phyloP scores from a whole-genome alignment of 1,139 yeast species.

The Zygosaccharomyces pseudobailii region DNA sequence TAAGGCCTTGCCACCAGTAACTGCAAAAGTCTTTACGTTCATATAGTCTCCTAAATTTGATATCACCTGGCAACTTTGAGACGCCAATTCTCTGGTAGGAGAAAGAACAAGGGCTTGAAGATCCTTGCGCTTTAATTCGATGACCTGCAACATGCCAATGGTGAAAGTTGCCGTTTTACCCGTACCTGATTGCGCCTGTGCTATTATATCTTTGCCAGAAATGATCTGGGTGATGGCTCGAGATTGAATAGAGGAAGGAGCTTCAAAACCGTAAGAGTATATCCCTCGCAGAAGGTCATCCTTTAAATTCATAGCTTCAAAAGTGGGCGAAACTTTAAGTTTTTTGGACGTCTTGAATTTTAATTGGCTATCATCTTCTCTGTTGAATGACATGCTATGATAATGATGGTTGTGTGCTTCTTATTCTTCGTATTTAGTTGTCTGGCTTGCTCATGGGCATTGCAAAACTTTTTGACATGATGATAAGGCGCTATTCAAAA shows the following conservation, averaged over 20 bases:
- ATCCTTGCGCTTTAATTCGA: slow-evolving; percentile 63
- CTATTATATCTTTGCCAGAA: slow-evolving; percentile 85
- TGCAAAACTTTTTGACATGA: slow-evolving; percentile 9
- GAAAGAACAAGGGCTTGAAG: slow-evolving; percentile 78
- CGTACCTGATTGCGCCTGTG: slow-evolving; percentile 98
- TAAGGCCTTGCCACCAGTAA: slow-evolving; percentile 87
- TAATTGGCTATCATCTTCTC: slow-evolving; percentile 52
- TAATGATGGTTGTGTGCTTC: background rate
- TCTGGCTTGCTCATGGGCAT: no score
- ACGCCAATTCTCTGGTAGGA: slow-evolving; percentile 94
- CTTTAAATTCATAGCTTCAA: slow-evolving; percentile 75
- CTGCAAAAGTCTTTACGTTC: slow-evolving; percentile 80
- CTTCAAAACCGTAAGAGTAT: slow-evolving; percentile 86
- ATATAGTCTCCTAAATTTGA: slow-evolving; percentile 81
- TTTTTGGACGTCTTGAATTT: slow-evolving; percentile 60
- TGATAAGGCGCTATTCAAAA: slow-evolving; percentile 1
- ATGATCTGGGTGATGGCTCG: slow-evolving; percentile 92
- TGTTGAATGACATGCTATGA: slow-evolving; percentile 47
- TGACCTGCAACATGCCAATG: slow-evolving; percentile 80
- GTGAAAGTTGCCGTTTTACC: slow-evolving; percentile 97
- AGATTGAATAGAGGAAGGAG: slow-evolving; percentile 93
- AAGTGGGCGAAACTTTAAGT: slow-evolving; percentile 58
- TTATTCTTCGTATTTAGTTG: no score
- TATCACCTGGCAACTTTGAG: slow-evolving; percentile 82
- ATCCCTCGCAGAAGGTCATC: slow-evolving; percentile 68